Evolutionary conservation across 1,284 basidiomycete species (phyloP), one percentile per base, ranked within the genome.

Genomic region (Ganoderma leucocontextum): DNA sequence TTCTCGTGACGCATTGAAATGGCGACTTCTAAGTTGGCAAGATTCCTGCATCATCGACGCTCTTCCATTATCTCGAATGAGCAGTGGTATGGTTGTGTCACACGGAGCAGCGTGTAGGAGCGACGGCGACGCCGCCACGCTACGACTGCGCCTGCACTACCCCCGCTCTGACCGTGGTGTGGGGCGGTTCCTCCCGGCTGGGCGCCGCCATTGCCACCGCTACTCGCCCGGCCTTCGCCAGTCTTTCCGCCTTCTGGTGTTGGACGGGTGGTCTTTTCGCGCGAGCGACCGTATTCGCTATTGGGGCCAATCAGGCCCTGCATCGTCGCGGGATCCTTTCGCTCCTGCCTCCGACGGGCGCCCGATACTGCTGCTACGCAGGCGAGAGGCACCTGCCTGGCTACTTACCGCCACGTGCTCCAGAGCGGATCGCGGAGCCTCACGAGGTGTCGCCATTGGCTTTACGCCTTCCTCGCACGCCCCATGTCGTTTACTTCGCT

Each of bases 11-110:
- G 91, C 91, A 8, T 86, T 94, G 22, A 88, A 91, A 68, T 95
- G 93, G 93, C 87, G 91, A 35, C 86, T n/a, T 95, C 17, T 95
- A 93, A 93, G 92, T 95, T 44, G 93, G 93, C 70, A 94, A 94
- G 69, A 25, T 70, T 22, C 72, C 74, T 39, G 44, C 69, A 35
- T 64, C 72, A 25, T 55, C 74, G 29, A 55, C 67, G 39, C n/a
- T n/a, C n/a, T n/a, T n/a, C 39, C 67, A 29, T 25, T 38, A 17
- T 41, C 64, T 4, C 67, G 64, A 19, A 19, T 63, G 33, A 64
- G 29, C 44, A 62, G 19, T 29, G 65, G 68, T 22, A 70, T 73
- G 49, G 53, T 68, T n/a, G n/a, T 5, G 70, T 79, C 19, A 57
- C 70, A 44, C 72, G 78, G 35, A 75, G 73, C 59, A n/a, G n/a